Evolutionary conservation across 148 eudicot species (phyloP), one percentile per base, ranked within the genome.

Genomic region (Nyssa sinensis): DNA sequence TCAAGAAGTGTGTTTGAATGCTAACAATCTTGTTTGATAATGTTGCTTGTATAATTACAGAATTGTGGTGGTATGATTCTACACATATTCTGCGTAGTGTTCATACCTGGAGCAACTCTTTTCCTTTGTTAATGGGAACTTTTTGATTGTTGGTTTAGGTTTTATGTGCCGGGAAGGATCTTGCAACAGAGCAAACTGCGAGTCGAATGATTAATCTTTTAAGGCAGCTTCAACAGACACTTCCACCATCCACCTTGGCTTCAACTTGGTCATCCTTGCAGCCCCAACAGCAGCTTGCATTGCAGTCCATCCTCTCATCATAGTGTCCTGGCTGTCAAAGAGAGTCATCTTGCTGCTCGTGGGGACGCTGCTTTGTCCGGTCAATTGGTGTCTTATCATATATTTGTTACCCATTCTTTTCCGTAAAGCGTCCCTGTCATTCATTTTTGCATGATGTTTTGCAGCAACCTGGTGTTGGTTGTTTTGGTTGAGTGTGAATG

Each of bases 201-300:
- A 84, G 88, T 82, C 80, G 98, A 66, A 94, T 94, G 90, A 67
- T 91, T 29, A 83, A 74, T 69, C 78, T 94, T 58, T 77, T 91
- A 88, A 91, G 88, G 78, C 95, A 90, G 78, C 89, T 94, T 66
- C 98, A 94, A 74, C 95, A 90, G 70, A 91, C 97, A 33, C 79
- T 94, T 65, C 98, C 98, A 28, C 90, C 95, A n/a, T 81, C 86
- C 13, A 84, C 91, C 32, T 81, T 93, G 70, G 89, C 93, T 70
- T 89, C 94, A 30, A 85, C 91, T 35, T 91, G 88, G 93, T 88
- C 98, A 28, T 83, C 91, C 33, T 79, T 94, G 86, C 98, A 84
- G 76, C 98, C 98, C 23, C 98, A 94, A 73, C 97, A 94, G 74
- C 98, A 91, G 83, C 86, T 90, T 58, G 86, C 93, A 25, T 77